Evolutionary conservation across 139 green algal genomes (phyloP), one percentile per base, ranked within the genome.

Genomic region (Spirogloea muscicola): DNA sequence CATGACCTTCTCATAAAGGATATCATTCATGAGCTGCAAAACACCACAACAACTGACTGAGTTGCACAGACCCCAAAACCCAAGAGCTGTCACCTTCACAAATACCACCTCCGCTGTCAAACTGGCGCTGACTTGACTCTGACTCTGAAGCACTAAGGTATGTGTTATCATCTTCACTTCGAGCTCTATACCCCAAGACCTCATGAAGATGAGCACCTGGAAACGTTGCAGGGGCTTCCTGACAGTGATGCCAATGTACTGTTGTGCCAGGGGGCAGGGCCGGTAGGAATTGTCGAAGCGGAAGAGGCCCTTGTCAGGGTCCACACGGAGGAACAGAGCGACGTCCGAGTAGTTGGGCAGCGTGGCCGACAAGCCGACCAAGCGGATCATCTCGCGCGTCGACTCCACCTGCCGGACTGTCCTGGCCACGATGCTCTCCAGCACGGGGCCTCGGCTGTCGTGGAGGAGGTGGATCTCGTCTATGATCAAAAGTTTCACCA

Each of bases 171-270:
- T n/a, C n/a, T n/a, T n/a, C n/a, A n/a, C n/a, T n/a, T n/a, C n/a
- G n/a, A n/a, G n/a, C n/a, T n/a, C n/a, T n/a, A n/a, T n/a, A n/a
- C n/a, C n/a, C n/a, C n/a, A n/a, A n/a, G n/a, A n/a, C n/a, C n/a
- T n/a, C n/a, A n/a, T n/a, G n/a, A n/a, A n/a, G n/a, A n/a, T n/a
- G n/a, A n/a, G n/a, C n/a, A n/a, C 85, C 46, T 98, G 90, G 82
- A 97, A 97, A 65, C 94, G 88, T 88, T 98, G 94, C 85, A 98
- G 87, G n/a, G 94, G 92, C 88, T 98, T 98, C 74, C 94, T 93
- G 29, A 97, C 81, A 5, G 83, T 96, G 46, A 98, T 84, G 51
- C 94, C 94, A 1, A 98, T 91, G 81, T 96, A 98, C 75, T 97
- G 91, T 88, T 96, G 92, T 9, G 91, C 90, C 72, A 98, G 88